phyloP scores from a whole-genome alignment of 164 flowering plant species.

The Kalanchoe fedtschenkoi region DNA sequence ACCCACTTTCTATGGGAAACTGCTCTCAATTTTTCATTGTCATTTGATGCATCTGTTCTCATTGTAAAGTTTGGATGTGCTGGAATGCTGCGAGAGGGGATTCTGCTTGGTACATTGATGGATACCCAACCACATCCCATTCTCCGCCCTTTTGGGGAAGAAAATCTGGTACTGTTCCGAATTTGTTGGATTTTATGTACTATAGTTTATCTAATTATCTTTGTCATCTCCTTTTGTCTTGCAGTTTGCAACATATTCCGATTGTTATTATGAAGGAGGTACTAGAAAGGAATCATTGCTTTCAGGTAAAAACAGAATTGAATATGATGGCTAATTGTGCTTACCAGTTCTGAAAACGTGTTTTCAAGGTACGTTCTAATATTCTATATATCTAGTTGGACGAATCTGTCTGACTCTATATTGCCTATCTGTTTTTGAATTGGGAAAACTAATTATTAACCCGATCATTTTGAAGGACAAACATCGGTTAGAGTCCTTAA shows the following conservation, averaged over 20 bases:
- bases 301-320: slow-evolving; percentile 52
- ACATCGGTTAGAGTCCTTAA: slow-evolving; percentile 53
- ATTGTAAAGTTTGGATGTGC: slow-evolving; percentile 67
- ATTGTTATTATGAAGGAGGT: slow-evolving; percentile 39
- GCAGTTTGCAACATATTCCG: slow-evolving; percentile 48
- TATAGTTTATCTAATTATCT: background rate
- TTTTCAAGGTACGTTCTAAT: slow-evolving; percentile 45
- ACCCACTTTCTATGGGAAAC: slow-evolving; percentile 79
- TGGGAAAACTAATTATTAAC: background rate
- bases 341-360: slow-evolving; percentile 83
- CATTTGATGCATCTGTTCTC: slow-evolving; percentile 84
- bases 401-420: background rate
- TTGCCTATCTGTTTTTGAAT: background rate
- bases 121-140: slow-evolving; percentile 85
- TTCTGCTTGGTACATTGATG: slow-evolving; percentile 75
- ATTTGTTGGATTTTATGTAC: background rate
- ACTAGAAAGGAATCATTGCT: slow-evolving; percentile 13
- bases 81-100: slow-evolving; percentile 85
- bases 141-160: slow-evolving; percentile 75
- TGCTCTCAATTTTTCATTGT: slow-evolving; percentile 66
- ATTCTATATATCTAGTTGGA: background rate
- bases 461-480: slow-evolving; percentile 67
- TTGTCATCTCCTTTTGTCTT: background rate
- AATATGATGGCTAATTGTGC: slow-evolving; percentile 63
- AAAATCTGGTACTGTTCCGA: slow-evolving; percentile 38